Percentiles rank a stretch among this genome's conserved stretches.
These are phyloP conservation scores for Clonostachys chloroleuca DNA, from an alignment of 2,329 filamentous ascomycete genomes.

Conservation along the genomic window DNA sequence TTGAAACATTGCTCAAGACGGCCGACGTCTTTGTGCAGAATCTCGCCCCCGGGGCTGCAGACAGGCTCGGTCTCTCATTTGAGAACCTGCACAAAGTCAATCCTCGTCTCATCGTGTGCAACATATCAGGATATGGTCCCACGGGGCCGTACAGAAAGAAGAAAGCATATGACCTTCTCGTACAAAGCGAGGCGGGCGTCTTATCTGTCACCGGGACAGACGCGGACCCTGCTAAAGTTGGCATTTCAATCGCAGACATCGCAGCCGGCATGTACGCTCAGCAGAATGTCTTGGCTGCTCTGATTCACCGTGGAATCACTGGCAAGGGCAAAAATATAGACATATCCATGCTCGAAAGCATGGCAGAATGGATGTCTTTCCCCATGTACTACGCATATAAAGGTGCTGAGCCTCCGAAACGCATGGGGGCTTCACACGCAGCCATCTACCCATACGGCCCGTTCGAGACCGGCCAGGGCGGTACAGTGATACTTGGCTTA, in stretches of 20 bases:
- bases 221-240: conserved; percentile 40
- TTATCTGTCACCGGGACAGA: conserved; percentile 43
- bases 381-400: conserved; percentile 49
- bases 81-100: conserved; percentile 32
- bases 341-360: conserved; percentile 53
- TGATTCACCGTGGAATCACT: conserved; percentile 42
- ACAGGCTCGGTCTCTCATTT: conserved; percentile 41
- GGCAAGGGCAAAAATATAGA: conserved; percentile 44
- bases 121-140: conserved; percentile 48
- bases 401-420: conserved; percentile 31
- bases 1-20: conserved; percentile 34
- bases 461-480: conserved; percentile 40
- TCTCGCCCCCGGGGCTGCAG: conserved; percentile 42
- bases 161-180: conserved; percentile 50
- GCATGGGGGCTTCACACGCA: conserved; percentile 47
- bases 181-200: conserved; percentile 49
- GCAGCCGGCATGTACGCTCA: conserved; percentile 48
- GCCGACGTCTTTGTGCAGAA: conserved; percentile 51
- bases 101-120: conserved; percentile 43
- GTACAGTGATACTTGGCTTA: conserved; percentile 49
- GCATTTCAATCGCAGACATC: conserved; percentile 51
- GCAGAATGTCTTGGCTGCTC: conserved; percentile 42
- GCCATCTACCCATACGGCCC: conserved; percentile 53
- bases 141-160: conserved; percentile 46
- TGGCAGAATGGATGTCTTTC: conserved; percentile 57